Base-by-base conservation (phyloP, 306 rosid species). In the Cucumis cinereus region DNA sequence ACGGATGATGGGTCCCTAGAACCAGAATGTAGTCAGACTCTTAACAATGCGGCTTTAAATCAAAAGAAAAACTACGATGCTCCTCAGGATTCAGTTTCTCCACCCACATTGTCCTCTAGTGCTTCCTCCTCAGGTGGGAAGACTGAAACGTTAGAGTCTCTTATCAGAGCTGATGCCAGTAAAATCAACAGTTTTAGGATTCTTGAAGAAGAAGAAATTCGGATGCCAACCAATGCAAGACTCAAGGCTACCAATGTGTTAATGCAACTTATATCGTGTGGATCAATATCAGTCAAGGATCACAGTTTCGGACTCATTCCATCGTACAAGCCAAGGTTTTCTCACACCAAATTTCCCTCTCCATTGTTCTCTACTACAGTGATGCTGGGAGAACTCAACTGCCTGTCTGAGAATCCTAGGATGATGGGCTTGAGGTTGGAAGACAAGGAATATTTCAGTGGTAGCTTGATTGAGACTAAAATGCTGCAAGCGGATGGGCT, bases 211-310 rank as follows among this genome's bases (percentile, higher is more conserved):
- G 92, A 87, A 52, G 88, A 84, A 10, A 60, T 83, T 80, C 82
- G 85, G 45, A 83, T 89, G 93, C 91, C 91, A 11, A 76, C 78
- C 81, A 83, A 81, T 60, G 79, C 92, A 69, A 88, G 93, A 82
- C 60, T 87, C 59, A 93, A 91, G 85, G 88, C 90, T 73, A 84
- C 90, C 40, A 88, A 85, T 84, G 79, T 90, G 76, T 81, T 93
- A 73, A 86, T 93, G 96, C 98, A 93, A 78, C 84, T 93, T 71
- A 93, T 93, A 79, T 91, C 98, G 0, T 93, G 98, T 15, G 98
- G 98, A 45, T 93, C 98, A 28, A 84, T 91, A 71, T 87, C 96
- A 4, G 97, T 93, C 77, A 93, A 91, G 83, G 93, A 87, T 79
- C 92, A 88, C 19, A 88, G 90, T 82, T 79, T 93, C 78, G 96